Percentiles rank a stretch among this genome's conserved stretches.
phyloP scores from a whole-genome alignment of 306 rosid genomes.

The Cucurbita moschata region DNA sequence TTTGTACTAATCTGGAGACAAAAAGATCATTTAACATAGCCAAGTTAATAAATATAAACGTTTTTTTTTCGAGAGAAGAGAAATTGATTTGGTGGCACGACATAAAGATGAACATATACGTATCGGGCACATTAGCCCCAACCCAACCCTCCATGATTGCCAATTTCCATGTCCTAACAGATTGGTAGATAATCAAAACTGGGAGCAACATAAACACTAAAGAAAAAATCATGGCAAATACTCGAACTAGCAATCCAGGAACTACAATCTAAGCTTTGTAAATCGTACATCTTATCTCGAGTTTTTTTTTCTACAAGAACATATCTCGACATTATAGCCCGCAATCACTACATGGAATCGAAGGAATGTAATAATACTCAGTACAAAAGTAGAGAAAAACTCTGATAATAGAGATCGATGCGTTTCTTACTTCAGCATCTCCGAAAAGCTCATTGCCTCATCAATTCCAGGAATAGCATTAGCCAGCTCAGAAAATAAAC shows the following conservation, averaged over 20 bases:
- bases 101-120: not conserved
- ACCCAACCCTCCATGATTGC: not conserved
- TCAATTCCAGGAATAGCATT: conserved; percentile 98
- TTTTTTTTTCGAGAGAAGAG: not conserved
- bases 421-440: conserved; percentile 77
- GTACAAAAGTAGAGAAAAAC: not conserved
- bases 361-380: not conserved
- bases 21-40: not conserved
- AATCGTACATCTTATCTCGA: not conserved
- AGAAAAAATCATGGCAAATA: not conserved
- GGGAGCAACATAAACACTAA: not conserved
- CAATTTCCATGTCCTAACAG: not conserved
- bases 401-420: not conserved
- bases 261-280: not conserved
- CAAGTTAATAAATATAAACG: not conserved
- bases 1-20: conserved; percentile 84
- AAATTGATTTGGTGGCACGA: not conserved
- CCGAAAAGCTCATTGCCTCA: conserved; percentile 99
- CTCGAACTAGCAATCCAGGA: not conserved
- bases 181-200: not conserved
- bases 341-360: not conserved
- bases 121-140: not conserved
- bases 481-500: conserved; percentile 65
- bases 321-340: not conserved
- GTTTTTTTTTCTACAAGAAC: not conserved